These are phyloP conservation scores for Raffaelea ambrosiae DNA, from an alignment of 2,329 filamentous ascomycete genomes.

Conservation along the genomic window DNA sequence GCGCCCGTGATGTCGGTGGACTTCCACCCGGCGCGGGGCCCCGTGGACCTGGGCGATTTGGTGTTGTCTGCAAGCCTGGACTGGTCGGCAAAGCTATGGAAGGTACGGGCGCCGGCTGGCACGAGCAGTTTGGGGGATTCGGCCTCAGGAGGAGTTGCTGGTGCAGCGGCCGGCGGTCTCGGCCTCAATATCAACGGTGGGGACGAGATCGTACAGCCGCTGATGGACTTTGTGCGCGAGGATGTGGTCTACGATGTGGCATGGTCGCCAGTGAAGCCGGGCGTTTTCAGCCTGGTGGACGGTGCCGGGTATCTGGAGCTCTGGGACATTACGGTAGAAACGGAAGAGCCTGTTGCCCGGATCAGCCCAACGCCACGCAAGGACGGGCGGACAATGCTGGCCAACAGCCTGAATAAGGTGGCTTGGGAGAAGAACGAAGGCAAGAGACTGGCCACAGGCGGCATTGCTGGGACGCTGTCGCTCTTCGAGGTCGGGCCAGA, in stretches of 20 bases:
- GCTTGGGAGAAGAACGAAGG: constrained; percentile 91
- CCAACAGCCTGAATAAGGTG: constrained; percentile 85
- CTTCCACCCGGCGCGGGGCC: constrained; percentile 88
- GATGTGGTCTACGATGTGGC: constrained; percentile 94
- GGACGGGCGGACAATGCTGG: constrained; percentile 60
- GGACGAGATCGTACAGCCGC: constrained; percentile 54
- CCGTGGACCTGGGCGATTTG: constrained; percentile 88
- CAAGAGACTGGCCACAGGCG: constrained; percentile 77
- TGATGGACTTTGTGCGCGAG: constrained; percentile 87
- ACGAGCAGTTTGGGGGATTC: constrained; percentile 44
- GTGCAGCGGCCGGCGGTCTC: constrained; percentile 22
- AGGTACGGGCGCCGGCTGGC: constrained; percentile 72
- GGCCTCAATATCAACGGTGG: constrained; percentile 7
- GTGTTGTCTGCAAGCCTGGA: constrained; percentile 89
- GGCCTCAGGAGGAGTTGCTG: neutral
- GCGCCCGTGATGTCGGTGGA: constrained; percentile 93
- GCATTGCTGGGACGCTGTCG: constrained; percentile 81
- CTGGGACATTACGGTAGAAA: constrained; percentile 90
- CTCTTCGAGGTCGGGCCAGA: constrained; percentile 86
- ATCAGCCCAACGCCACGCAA: constrained; percentile 62
- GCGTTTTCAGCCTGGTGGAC: constrained; percentile 90
- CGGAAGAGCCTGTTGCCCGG: constrained; percentile 80
- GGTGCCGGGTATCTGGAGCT: constrained; percentile 87
- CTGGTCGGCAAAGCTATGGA: constrained; percentile 97
- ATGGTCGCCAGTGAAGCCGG: constrained; percentile 91